A percentile compares a stretch with the other conserved stretches of the same genome.
phyloP scores from a whole-genome alignment of 768 basidiomycete genomes.

The Tephrocybe rancida region DNA sequence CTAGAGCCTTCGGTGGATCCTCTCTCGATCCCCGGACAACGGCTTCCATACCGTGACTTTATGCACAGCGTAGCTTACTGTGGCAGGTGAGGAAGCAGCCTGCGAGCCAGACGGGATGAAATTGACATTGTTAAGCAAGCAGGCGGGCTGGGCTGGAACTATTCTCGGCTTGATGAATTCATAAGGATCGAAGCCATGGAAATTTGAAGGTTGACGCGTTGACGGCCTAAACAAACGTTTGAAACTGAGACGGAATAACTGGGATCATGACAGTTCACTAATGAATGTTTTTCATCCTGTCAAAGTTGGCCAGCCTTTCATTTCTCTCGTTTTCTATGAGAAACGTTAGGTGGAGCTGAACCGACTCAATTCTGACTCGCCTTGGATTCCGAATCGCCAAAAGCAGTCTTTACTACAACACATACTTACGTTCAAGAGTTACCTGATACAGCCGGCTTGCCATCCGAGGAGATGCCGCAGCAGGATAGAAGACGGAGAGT shows the following conservation, averaged over 20 bases:
- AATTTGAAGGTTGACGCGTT: too few relatives aligned
- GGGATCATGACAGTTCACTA: too few relatives aligned
- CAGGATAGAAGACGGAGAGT: background rate
- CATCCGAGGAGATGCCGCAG: background rate
- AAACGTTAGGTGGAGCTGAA: too few relatives aligned
- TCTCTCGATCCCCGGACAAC: constrained; percentile 9
- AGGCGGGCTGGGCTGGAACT: background rate
- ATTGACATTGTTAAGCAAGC: background rate
- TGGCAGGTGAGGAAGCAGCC: constrained; percentile 3
- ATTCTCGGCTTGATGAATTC: background rate
- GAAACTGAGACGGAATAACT: too few relatives aligned
- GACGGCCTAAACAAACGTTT: too few relatives aligned
- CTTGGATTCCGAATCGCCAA: too few relatives aligned
- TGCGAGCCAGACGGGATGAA: constrained; percentile 8
- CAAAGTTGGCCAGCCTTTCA: too few relatives aligned
- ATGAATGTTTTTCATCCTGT: too few relatives aligned
- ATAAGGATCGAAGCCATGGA: too few relatives aligned
- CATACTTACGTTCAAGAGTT: background rate
- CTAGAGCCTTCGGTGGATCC: constrained; percentile 15
- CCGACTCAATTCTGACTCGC: too few relatives aligned
- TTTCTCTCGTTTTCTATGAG: too few relatives aligned
- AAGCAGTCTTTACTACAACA: background rate
- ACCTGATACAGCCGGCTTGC: background rate
- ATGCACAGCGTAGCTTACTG: constrained; percentile 2
- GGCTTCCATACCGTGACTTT: constrained; percentile 9